Evolutionary conservation across 225 moss, liverwort and hornwort genomes (phyloP), one percentile per base, ranked within the genome.

Genomic region (Pleurozium schreberi): DNA sequence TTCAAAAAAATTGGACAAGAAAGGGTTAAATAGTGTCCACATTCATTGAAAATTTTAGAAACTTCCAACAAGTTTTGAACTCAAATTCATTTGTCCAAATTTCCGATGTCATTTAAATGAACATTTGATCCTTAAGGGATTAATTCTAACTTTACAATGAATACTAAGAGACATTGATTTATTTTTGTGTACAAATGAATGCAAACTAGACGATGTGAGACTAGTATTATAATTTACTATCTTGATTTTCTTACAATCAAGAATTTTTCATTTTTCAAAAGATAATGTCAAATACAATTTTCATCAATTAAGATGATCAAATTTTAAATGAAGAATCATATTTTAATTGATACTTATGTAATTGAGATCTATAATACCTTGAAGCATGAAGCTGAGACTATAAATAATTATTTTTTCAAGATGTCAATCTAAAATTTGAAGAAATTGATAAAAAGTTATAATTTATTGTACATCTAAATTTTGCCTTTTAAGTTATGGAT

Each of bases 1-100:
- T 34, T 6, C 5, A 14, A 11, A 75, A n/a, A 50, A 34, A 34
- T 10, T 49, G 2, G 2, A 38, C 5, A 53, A 0, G 0, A 14
- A 25, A 77, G 25, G 0, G 0, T 1, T 23, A 38, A 75, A 15
- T 19, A n/a, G 2, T 15, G 4, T 0, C 1, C 1, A 34, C 8
- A 5, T 53, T 53, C 2, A 36, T 23, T 1, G 14, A 52, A 36
- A 22, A 13, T 75, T 49, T 2, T 50, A 0, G 34, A 76, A 13
- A 76, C n/a, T n/a, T 33, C 0, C 1, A 1, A 22, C 4, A 76
- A 52, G 5, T 76, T 53, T 52, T 30, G 45, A 76, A 36, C 0
- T 23, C 22, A 23, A 14, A 76, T 14, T 22, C 10, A 53, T 36
- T 3, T 52, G 6, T 23, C 9, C 5, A 22, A 52, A 36, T 36